Percentiles rank a stretch among this genome's conserved stretches.
These are phyloP conservation scores for Populus trichocarpa DNA, from an alignment of 441 rosid genomes.

Conservation along the genomic window DNA sequence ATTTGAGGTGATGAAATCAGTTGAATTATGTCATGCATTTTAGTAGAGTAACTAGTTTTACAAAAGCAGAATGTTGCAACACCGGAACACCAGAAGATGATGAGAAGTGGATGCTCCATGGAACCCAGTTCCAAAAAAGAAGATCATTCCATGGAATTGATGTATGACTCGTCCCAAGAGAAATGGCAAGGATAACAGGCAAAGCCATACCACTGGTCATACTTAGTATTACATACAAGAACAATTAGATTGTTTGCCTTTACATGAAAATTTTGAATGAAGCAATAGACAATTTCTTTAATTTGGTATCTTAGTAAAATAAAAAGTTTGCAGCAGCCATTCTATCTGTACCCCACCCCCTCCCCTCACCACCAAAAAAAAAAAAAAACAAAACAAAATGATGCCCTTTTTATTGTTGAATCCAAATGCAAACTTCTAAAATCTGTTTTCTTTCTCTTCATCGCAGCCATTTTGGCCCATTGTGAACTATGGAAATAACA, in stretches of 20 bases:
- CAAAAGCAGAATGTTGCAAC: neutral
- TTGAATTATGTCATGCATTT: neutral
- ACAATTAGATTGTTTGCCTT: neutral
- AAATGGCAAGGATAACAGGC: neutral
- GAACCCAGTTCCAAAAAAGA: no score
- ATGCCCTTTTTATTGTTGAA: no score
- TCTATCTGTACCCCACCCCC: no score
- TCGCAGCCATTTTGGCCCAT: constrained; percentile 94
- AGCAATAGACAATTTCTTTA: neutral
- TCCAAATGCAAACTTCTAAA: neutral
- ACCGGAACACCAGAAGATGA: neutral
- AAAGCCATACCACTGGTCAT: no score
- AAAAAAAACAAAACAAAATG: no score
- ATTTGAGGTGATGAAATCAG: neutral
- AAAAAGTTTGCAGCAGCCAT: no score
- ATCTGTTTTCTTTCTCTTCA: constrained; percentile 11
- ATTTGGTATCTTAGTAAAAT: no score
- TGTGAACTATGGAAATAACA: constrained; percentile 36
- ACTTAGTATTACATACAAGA: no score
- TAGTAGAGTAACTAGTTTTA: neutral
- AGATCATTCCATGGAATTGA: no score
- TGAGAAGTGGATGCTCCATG: no score
- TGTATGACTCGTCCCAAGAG: neutral
- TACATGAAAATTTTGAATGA: neutral
- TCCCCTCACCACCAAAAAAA: no score